These are phyloP conservation scores for Phytophthora aleatoria DNA, from an alignment of 352 stramenopile species.

Conservation along the genomic window DNA sequence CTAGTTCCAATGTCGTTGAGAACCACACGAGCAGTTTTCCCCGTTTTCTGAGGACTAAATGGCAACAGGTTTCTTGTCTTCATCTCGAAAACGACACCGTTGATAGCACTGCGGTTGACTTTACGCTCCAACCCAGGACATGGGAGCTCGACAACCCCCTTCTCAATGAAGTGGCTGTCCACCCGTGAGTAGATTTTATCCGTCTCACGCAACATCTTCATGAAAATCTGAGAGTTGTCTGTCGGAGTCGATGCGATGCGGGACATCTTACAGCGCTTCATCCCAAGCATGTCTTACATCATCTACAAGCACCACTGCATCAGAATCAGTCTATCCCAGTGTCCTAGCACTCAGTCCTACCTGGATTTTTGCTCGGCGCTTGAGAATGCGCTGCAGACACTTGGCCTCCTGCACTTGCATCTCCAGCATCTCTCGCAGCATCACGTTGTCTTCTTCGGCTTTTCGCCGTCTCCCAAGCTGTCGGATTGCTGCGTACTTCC, in stretches of 20 bases:
- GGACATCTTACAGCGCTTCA: conserved; percentile 11
- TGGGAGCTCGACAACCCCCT: conserved; percentile 10
- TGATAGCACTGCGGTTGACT: conserved; percentile 7
- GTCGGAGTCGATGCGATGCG: neutral
- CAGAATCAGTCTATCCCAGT: too few species aligned
- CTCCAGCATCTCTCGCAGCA: conserved; percentile 26
- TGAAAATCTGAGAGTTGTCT: conserved; percentile 19
- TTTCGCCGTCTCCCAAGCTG: conserved; percentile 20
- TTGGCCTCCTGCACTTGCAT: conserved; percentile 31
- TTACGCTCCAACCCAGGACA: conserved; percentile 26
- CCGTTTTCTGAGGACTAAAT: conserved; percentile 15
- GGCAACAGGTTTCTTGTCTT: conserved; percentile 22
- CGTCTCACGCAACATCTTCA: conserved; percentile 18
- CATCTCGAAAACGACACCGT: conserved; percentile 28
- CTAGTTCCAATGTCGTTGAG: conserved; percentile 6
- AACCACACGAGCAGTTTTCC: conserved; percentile 2
- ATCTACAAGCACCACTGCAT: neutral
- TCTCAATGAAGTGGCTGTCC: conserved; percentile 13
- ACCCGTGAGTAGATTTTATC: conserved; percentile 19
- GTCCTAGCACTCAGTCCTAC: conserved; percentile 1
- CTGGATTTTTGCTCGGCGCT: conserved; percentile 33
- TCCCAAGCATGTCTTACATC: conserved; percentile 17
- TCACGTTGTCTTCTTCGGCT: conserved; percentile 33
- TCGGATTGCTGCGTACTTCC: conserved; percentile 25
- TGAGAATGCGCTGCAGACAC: conserved; percentile 37